phyloP scores from a whole-genome alignment of 2,329 filamentous ascomycete species.

The Fusarium drepaniforme region DNA sequence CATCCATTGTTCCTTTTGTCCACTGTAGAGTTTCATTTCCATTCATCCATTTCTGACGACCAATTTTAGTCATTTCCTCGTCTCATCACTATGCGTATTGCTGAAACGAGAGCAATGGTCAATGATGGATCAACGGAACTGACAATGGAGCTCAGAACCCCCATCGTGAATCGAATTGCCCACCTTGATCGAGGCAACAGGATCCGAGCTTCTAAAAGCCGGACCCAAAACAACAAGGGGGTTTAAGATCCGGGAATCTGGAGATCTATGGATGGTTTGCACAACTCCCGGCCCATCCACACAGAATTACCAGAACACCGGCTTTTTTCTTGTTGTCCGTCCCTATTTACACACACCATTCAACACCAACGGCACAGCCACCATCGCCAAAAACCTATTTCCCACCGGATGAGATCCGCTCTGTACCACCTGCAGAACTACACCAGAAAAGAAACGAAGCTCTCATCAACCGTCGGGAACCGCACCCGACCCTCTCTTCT shows the following conservation, averaged over 20 bases:
- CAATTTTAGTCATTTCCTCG: neutral
- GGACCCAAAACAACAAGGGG: slow-evolving; percentile 11
- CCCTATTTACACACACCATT: neutral
- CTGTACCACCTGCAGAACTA: neutral
- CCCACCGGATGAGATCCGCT: neutral
- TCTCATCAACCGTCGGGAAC: slow-evolving; percentile 21
- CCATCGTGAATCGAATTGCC: neutral
- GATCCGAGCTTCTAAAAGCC: slow-evolving; percentile 26
- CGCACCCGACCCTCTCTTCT: slow-evolving; percentile 7
- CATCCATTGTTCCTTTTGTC: slow-evolving; percentile 38
- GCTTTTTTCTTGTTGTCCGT: neutral
- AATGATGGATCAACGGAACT: slow-evolving; percentile 2
- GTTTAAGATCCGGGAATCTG: slow-evolving; percentile 12
- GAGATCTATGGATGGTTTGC: slow-evolving; percentile 9
- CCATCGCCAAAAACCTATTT: neutral
- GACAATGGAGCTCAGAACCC: neutral
- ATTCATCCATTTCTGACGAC: neutral
- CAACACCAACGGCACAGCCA: neutral
- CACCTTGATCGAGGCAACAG: slow-evolving; percentile 17
- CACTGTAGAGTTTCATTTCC: slow-evolving; percentile 22
- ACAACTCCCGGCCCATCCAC: slow-evolving; percentile 13
- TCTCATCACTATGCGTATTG: neutral
- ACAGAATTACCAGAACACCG: neutral
- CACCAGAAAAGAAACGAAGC: slow-evolving; percentile 17
- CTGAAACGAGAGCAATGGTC: neutral